Evolutionary conservation across 1,284 basidiomycete species (phyloP).

Genomic region (Hymenochaete sp.): DNA sequence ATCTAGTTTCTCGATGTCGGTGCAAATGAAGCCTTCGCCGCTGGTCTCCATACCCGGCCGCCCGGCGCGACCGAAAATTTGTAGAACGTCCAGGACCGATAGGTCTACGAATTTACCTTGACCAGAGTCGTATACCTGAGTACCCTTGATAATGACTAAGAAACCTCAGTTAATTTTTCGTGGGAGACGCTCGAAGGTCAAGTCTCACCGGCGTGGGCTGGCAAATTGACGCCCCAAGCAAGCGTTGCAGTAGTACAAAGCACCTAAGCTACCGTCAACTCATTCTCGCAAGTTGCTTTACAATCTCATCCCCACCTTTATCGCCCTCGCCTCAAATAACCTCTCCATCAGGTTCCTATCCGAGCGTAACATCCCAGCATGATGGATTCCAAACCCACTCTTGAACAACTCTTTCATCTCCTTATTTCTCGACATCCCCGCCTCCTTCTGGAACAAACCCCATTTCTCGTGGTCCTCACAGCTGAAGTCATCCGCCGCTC

Average conservation of each 20-base stretch:
- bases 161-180: not conserved
- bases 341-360: slow-evolving; percentile 95
- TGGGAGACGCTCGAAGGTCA: not conserved
- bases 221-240: slow-evolving; percentile 99
- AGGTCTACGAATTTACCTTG: slow-evolving; percentile 90
- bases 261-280: slow-evolving; percentile 45
- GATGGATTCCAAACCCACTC: slow-evolving; percentile 93
- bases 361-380: slow-evolving; percentile 94
- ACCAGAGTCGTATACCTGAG: slow-evolving; percentile 88
- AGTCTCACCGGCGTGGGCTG: slow-evolving; percentile 83
- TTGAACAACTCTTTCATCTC: slow-evolving; percentile 97
- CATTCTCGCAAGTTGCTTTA: not conserved
- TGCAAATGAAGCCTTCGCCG: slow-evolving; percentile 96
- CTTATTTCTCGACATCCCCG: slow-evolving; percentile 81
- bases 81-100: slow-evolving; percentile 91
- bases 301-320: slow-evolving; percentile 58
- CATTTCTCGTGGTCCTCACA: slow-evolving; percentile 75
- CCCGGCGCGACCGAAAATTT: slow-evolving; percentile 96
- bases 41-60: slow-evolving; percentile 93
- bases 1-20: slow-evolving; percentile 84
- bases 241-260: slow-evolving; percentile 97
- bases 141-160: slow-evolving; percentile 95
- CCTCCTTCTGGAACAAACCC: slow-evolving; percentile 67
- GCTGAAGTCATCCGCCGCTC: slow-evolving; percentile 68
- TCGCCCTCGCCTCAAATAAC: slow-evolving; percentile 85